Evolutionary conservation across 345 rosid genomes (phyloP).

Genomic region (Mallotus nudiflorus): DNA sequence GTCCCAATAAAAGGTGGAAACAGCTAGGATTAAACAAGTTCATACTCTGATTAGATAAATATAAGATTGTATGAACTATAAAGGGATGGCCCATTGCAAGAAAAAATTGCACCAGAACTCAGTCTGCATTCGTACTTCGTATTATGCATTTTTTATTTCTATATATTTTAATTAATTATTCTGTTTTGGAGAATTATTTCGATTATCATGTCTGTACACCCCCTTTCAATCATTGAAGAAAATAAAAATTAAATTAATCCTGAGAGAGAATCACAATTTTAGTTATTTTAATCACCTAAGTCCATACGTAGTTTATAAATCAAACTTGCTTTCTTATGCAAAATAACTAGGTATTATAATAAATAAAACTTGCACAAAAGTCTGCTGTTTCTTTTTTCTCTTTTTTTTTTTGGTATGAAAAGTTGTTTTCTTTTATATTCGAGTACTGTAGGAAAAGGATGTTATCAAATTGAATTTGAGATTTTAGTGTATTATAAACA

Average conservation of each 20-base stretch:
- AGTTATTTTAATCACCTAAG: constrained; percentile 11
- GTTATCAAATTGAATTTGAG: too few species aligned
- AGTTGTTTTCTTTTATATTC: neutral
- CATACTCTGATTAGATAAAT: neutral
- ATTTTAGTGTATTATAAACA: too few species aligned
- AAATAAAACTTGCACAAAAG: neutral
- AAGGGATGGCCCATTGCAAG: constrained; percentile 25
- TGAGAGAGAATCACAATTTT: constrained; percentile 8
- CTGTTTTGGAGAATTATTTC: constrained; percentile 23
- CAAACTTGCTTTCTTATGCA: neutral
- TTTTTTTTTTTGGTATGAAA: neutral
- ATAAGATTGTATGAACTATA: neutral
- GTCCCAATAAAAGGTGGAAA: constrained; percentile 25
- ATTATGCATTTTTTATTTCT: constrained; percentile 10
- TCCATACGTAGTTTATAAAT: constrained; percentile 17
- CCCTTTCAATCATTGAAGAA: constrained; percentile 42
- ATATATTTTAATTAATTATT: constrained; percentile 20
- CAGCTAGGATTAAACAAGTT: constrained; percentile 19
- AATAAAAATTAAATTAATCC: too few species aligned
- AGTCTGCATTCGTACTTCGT: neutral
- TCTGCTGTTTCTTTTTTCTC: too few species aligned
- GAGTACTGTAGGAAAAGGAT: too few species aligned
- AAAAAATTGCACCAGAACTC: neutral
- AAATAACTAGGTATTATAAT: constrained; percentile 2
- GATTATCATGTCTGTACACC: constrained; percentile 23